Conservation (phyloP, 129 eudicot species). For the Saposhnikovia divaricata region DNA sequence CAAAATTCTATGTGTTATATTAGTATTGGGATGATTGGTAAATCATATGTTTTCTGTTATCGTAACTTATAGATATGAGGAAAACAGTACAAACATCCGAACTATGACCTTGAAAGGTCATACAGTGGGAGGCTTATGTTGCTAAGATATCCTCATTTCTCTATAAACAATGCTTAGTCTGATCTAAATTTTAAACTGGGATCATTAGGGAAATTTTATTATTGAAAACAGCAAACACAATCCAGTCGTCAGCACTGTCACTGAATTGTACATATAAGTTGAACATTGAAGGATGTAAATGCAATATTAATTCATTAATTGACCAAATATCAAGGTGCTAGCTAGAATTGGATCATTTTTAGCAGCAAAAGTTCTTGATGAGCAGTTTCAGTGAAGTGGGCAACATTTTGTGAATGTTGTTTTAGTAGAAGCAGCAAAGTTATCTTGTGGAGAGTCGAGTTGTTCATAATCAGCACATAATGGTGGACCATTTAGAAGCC, state of each 20-base stretch:
- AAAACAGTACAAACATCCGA: too few species aligned
- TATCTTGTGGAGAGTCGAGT: not conserved
- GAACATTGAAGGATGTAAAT: not conserved
- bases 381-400: not conserved
- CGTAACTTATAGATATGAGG: too few species aligned
- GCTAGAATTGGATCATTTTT: too few species aligned
- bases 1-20: too few species aligned
- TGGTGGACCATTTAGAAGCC: constrained; percentile 53
- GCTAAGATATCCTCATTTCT: not conserved
- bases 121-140: not conserved
- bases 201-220: too few species aligned
- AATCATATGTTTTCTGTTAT: too few species aligned
- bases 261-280: not conserved
- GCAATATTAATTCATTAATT: not conserved
- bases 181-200: too few species aligned
- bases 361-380: not conserved
- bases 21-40: too few species aligned
- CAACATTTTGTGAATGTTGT: not conserved
- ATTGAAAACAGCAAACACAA: too few species aligned
- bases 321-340: not conserved
- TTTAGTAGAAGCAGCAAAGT: not conserved
- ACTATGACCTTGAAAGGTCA: too few species aligned
- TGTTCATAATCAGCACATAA: not conserved
- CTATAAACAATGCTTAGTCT: too few species aligned
- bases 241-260: not conserved